Conservation (phyloP, 1,139 yeast genomes). For the Yamadazyma mexicana region DNA sequence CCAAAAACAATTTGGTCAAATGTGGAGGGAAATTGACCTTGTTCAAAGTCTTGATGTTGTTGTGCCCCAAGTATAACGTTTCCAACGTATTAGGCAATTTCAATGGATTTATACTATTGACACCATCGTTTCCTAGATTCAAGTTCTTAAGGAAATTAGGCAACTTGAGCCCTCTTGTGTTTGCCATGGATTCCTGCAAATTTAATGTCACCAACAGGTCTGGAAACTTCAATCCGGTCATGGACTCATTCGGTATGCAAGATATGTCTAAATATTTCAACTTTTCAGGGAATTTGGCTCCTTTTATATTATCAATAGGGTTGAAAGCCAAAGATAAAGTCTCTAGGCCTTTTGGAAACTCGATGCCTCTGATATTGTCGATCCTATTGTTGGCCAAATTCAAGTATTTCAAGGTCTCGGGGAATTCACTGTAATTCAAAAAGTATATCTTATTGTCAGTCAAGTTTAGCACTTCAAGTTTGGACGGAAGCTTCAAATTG, state of each 20-base stretch:
- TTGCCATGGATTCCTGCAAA: constrained; percentile 48
- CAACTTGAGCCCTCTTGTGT: constrained; percentile 44
- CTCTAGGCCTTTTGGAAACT: constrained; percentile 35
- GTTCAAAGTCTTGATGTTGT: constrained; percentile 47
- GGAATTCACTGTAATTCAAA: constrained; percentile 42
- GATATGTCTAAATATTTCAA: constrained; percentile 40
- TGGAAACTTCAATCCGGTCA: constrained; percentile 50
- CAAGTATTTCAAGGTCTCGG: constrained; percentile 28
- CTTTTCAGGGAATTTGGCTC: constrained; percentile 42
- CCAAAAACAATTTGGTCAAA: constrained; percentile 39
- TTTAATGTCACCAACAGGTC: constrained; percentile 39
- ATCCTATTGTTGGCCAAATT: constrained; percentile 45
- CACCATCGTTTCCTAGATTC: constrained; percentile 43
- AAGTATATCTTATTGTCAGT: constrained; percentile 43
- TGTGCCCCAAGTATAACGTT: constrained; percentile 36
- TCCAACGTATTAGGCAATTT: constrained; percentile 44
- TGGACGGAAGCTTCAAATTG: constrained; percentile 34
- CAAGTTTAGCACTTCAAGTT: constrained; percentile 34
- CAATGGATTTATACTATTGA: constrained; percentile 48
- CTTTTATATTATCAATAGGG: constrained; percentile 47
- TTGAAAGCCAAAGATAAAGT: constrained; percentile 37
- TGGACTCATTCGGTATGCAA: constrained; percentile 47
- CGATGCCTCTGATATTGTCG: constrained; percentile 40
- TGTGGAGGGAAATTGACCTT: constrained; percentile 43
- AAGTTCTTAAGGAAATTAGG: constrained; percentile 33